phyloP scores from a whole-genome alignment of 2,329 filamentous ascomycete genomes.

The Pyrenophora tritici-repentis region DNA sequence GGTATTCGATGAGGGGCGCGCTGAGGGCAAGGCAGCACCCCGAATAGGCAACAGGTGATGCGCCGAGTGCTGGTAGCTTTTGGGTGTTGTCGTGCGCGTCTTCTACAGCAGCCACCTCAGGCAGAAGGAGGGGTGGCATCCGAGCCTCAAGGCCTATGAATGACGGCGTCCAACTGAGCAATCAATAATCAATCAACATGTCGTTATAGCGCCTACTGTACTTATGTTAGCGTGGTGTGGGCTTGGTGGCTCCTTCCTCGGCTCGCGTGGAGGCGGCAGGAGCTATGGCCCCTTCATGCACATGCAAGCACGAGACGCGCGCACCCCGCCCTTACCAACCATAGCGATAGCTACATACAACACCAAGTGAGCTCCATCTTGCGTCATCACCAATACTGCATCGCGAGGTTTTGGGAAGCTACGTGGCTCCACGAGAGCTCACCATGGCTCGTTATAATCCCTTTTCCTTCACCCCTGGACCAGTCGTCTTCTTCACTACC shows the following conservation, averaged over 20 bases:
- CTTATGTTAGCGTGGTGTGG: background rate
- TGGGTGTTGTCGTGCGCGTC: background rate
- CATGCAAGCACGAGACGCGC: constrained; percentile 14
- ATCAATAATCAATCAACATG: background rate
- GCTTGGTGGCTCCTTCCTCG: background rate
- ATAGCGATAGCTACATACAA: constrained; percentile 15
- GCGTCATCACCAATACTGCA: constrained; percentile 14
- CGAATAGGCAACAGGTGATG: constrained; percentile 29
- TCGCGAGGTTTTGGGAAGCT: constrained; percentile 11
- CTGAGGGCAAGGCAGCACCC: constrained; percentile 48
- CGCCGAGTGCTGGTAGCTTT: constrained; percentile 22
- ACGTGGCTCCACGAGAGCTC: constrained; percentile 18
- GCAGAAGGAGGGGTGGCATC: background rate
- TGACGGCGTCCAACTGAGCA: background rate
- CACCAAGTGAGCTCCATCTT: constrained; percentile 10
- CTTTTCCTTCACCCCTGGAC: constrained; percentile 76
- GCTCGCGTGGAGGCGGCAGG: constrained; percentile 6
- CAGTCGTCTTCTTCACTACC: constrained; percentile 80
- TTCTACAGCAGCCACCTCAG: background rate
- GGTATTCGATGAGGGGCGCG: constrained; percentile 30
- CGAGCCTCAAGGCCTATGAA: constrained; percentile 2
- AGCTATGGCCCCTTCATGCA: constrained; percentile 23
- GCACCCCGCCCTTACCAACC: constrained; percentile 10
- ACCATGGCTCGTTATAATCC: constrained; percentile 49
- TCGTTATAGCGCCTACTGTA: background rate